Evolutionary conservation across 2,329 filamentous ascomycete genomes (phyloP).

Genomic region (Calycina herbarum): DNA sequence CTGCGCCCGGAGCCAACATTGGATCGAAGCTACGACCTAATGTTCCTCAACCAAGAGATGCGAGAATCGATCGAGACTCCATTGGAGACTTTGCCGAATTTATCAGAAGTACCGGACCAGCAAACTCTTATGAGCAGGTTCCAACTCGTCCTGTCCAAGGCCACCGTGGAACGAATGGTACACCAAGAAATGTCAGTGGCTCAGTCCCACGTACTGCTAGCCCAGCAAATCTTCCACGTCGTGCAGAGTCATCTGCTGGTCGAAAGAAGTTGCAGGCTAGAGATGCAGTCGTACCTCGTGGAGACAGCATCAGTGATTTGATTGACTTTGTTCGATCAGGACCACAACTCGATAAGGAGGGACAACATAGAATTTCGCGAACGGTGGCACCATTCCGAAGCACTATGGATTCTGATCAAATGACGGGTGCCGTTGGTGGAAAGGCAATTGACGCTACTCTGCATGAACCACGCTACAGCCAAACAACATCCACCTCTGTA

Average conservation of each 20-base stretch:
- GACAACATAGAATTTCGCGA: conserved; percentile 73
- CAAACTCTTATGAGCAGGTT: conserved; percentile 40
- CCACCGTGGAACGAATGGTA: conserved; percentile 35
- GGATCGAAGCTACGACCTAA: conserved; percentile 29
- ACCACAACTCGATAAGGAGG: conserved; percentile 54
- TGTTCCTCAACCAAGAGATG: conserved; percentile 61
- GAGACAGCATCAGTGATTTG: conserved; percentile 75
- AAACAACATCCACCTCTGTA: conserved; percentile 42
- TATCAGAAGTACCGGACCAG: conserved; percentile 73
- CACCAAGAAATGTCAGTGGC: conserved; percentile 31
- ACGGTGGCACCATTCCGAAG: conserved; percentile 82
- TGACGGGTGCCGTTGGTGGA: conserved; percentile 54
- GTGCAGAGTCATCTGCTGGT: conserved; percentile 40
- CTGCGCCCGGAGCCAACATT: conserved; percentile 19
- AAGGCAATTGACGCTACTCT: conserved; percentile 58
- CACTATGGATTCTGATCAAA: conserved; percentile 84
- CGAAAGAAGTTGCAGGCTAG: conserved; percentile 67
- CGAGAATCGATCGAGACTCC: conserved; percentile 69
- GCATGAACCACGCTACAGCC: conserved; percentile 53
- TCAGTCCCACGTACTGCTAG: conserved; percentile 22
- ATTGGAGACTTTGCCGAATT: conserved; percentile 85
- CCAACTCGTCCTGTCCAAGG: conserved; percentile 35
- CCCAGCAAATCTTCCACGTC: conserved; percentile 26
- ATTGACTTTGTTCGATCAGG: conserved; percentile 95
- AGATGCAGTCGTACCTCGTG: conserved; percentile 62